phyloP scores from a whole-genome alignment of 371 early-diverging fungal species.

The Syncephalis fuscata region DNA sequence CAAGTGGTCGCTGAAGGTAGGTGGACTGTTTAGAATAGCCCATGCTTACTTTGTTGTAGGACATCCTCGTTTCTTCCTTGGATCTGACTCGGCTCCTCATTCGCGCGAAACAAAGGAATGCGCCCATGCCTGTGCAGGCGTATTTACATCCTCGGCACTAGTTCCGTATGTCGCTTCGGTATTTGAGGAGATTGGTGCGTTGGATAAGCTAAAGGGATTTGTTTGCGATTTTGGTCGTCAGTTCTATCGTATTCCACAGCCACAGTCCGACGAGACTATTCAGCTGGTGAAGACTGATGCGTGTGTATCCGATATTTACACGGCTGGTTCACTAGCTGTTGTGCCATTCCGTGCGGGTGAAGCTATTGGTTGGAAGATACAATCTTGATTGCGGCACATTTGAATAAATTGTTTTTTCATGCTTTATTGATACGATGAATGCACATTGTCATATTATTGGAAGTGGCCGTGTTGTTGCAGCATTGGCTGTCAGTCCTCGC shows the following conservation, averaged over 20 bases:
- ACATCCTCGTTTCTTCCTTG: slow-evolving; percentile 91
- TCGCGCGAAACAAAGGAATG: slow-evolving; percentile 74
- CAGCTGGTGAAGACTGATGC: slow-evolving; percentile 34
- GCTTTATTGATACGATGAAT: too few species aligned
- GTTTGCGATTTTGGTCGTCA: slow-evolving; percentile 64
- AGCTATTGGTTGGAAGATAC: slow-evolving; percentile 51
- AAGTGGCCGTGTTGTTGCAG: too few species aligned
- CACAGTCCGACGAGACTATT: slow-evolving; percentile 27
- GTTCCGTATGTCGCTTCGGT: slow-evolving; percentile 75
- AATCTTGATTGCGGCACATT: not conserved
- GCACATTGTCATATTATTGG: too few species aligned
- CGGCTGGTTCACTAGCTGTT: slow-evolving; percentile 29
- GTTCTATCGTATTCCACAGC: slow-evolving; percentile 61
- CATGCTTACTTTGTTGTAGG: not conserved
- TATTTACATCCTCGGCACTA: slow-evolving; percentile 76
- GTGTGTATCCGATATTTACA: slow-evolving; percentile 28
- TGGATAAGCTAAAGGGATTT: slow-evolving; percentile 65
- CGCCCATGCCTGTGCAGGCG: slow-evolving; percentile 74
- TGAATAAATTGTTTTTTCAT: too few species aligned
- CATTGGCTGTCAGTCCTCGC: too few species aligned
- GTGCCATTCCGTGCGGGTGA: slow-evolving; percentile 80
- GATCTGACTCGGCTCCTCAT: slow-evolving; percentile 95
- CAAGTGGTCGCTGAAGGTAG: slow-evolving; percentile 57
- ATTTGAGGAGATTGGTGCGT: slow-evolving; percentile 69
- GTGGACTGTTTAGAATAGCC: not conserved